phyloP scores from a whole-genome alignment of 169 alveolate species.

The Perkinsus marinus region DNA sequence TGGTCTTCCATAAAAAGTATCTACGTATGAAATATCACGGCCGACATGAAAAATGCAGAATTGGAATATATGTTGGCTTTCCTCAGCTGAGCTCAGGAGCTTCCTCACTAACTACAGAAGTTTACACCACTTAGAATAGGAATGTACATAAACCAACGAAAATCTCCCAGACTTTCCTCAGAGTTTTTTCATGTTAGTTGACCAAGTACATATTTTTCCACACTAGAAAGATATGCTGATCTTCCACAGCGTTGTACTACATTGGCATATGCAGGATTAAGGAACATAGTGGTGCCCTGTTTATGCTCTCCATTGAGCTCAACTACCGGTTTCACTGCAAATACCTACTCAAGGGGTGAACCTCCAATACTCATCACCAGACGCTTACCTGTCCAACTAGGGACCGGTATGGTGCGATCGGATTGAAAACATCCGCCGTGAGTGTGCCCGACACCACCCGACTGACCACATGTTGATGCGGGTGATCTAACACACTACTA shows the following conservation, averaged over 20 bases:
- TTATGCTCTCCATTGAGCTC: neutral
- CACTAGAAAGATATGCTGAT: neutral
- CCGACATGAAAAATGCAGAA: too few relatives aligned
- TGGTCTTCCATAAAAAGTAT: too few relatives aligned
- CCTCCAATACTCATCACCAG: neutral
- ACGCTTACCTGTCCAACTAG: neutral
- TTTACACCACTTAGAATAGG: too few relatives aligned
- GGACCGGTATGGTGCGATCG: neutral
- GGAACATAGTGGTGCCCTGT: neutral
- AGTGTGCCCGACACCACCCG: neutral
- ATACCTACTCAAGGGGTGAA: neutral
- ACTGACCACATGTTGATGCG: neutral
- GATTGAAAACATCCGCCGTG: neutral
- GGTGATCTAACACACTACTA: too few relatives aligned
- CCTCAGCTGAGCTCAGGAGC: too few relatives aligned
- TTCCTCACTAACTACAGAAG: too few relatives aligned
- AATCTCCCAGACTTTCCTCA: too few relatives aligned
- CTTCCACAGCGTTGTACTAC: neutral
- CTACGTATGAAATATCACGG: too few relatives aligned
- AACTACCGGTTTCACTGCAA: neutral
- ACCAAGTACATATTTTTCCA: too few relatives aligned
- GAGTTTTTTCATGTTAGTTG: too few relatives aligned
- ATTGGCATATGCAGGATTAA: neutral
- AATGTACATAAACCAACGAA: too few relatives aligned
- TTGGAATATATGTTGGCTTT: too few relatives aligned